These are phyloP conservation scores for Colletotrichum liriopes DNA, from an alignment of 2,329 filamentous ascomycete genomes.

Conservation along the genomic window DNA sequence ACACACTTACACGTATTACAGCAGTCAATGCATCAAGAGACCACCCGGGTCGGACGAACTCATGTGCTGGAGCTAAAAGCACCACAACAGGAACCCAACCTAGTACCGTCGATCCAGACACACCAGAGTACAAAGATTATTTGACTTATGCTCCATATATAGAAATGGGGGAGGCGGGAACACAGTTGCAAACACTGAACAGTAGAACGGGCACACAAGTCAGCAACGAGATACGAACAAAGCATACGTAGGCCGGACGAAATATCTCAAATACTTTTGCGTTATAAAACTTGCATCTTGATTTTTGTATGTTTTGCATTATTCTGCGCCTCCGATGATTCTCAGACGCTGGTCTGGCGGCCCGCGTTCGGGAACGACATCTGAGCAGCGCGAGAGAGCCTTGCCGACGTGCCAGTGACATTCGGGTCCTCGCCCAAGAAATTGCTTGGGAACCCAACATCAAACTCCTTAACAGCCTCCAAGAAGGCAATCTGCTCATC, in stretches of 20 bases:
- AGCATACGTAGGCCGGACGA: neutral
- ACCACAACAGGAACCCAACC: neutral
- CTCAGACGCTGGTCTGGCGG: constrained; percentile 25
- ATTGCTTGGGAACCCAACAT: constrained; percentile 68
- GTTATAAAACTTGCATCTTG: no score
- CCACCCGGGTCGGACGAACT: neutral
- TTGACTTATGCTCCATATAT: constrained; percentile 8
- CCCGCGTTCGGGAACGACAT: constrained; percentile 39
- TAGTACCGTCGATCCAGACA: constrained; percentile 5
- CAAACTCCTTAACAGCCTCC: constrained; percentile 67
- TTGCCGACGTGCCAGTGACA: constrained; percentile 33
- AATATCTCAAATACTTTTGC: neutral
- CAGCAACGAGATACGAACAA: neutral
- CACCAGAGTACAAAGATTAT: constrained; percentile 10
- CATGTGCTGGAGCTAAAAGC: constrained; percentile 2
- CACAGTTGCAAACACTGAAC: neutral
- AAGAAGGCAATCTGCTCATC: constrained; percentile 69
- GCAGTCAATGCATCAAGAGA: neutral
- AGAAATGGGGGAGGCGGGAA: neutral
- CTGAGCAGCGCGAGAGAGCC: constrained; percentile 22
- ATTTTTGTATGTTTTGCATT: no score
- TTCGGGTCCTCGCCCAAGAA: constrained; percentile 54
- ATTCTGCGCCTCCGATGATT: no score
- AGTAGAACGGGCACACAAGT: neutral
- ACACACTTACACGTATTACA: constrained; percentile 15